Evolutionary conservation across 2,329 filamentous ascomycete genomes (phyloP).

Genomic region (Venturia carpophila): DNA sequence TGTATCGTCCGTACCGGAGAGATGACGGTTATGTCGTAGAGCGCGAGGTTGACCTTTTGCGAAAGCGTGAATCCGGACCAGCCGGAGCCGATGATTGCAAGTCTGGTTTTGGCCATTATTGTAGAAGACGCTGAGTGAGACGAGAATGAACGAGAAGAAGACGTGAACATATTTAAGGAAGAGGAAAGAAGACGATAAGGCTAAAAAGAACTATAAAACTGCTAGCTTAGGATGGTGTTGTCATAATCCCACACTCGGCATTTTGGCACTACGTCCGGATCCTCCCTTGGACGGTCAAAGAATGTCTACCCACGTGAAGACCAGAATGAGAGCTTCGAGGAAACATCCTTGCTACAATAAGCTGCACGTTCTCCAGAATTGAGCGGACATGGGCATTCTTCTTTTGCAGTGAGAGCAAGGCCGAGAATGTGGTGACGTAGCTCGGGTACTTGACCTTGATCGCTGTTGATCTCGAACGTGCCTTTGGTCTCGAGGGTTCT

Average conservation of each 20-base stretch:
- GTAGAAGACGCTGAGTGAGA: background rate
- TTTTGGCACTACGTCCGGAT: background rate
- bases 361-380: background rate
- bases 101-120: conserved; percentile 16
- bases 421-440: background rate
- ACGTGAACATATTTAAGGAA: background rate
- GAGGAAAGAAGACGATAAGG: background rate
- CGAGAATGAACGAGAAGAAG: background rate
- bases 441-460: background rate
- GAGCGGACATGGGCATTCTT: too few relatives aligned
- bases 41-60: conserved; percentile 30
- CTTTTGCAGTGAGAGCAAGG: background rate
- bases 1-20: conserved; percentile 37
- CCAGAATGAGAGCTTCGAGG: background rate
- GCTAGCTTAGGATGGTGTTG: conserved; percentile 5
- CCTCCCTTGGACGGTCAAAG: background rate
- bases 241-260: conserved; percentile 1
- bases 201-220: conserved; percentile 1
- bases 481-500: too few relatives aligned
- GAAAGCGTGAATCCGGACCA: conserved; percentile 36
- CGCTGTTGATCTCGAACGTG: background rate
- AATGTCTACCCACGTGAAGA: background rate
- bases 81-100: conserved; percentile 34
- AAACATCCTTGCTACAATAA: background rate
- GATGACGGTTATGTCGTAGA: conserved; percentile 36